Evolutionary conservation across 1,139 yeast genomes (phyloP).

Genomic region (Magnusiomyces magnusii): DNA sequence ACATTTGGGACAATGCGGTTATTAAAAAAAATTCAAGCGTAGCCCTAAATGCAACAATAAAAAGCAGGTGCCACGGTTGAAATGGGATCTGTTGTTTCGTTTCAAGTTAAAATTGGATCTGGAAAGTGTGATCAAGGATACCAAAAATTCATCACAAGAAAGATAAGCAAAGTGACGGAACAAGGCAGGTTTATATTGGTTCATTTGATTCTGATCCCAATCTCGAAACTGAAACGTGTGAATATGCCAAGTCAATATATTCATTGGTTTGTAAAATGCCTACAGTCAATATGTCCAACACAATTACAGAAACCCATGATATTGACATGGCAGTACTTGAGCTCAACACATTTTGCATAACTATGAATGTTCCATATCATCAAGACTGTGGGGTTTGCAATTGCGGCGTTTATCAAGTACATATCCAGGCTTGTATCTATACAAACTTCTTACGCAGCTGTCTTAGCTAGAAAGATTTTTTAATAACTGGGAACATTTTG

Average conservation of each 20-base stretch:
- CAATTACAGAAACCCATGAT: slow-evolving; percentile 82
- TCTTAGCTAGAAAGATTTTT: slow-evolving; percentile 69
- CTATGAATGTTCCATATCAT: slow-evolving; percentile 91
- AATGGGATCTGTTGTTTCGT: slow-evolving; percentile 78
- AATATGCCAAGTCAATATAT: slow-evolving; percentile 22
- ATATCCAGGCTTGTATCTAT: slow-evolving; percentile 67
- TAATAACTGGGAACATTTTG: slow-evolving; percentile 73
- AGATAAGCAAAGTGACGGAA: slow-evolving; percentile 36
- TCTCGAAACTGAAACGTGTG: slow-evolving; percentile 29
- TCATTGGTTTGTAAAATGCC: slow-evolving; percentile 51
- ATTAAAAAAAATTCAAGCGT: slow-evolving; percentile 71
- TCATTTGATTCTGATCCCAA: slow-evolving; percentile 41
- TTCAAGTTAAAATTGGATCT: slow-evolving; percentile 56
- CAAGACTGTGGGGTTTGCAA: slow-evolving; percentile 83
- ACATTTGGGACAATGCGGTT: slow-evolving; percentile 75
- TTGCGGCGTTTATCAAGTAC: slow-evolving; percentile 60
- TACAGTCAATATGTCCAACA: slow-evolving; percentile 66
- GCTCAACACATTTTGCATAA: slow-evolving; percentile 90
- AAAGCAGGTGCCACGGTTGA: slow-evolving; percentile 45
- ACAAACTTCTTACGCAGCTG: slow-evolving; percentile 63
- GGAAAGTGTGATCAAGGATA: slow-evolving; percentile 25
- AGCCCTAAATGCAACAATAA: slow-evolving; percentile 53
- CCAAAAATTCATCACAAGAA: slow-evolving; percentile 31
- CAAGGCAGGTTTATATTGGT: slow-evolving; percentile 47
- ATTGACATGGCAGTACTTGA: slow-evolving; percentile 89